Conservation (phyloP, 192 early-diverging fungal species). For the Neocallimastix lanati region DNA sequence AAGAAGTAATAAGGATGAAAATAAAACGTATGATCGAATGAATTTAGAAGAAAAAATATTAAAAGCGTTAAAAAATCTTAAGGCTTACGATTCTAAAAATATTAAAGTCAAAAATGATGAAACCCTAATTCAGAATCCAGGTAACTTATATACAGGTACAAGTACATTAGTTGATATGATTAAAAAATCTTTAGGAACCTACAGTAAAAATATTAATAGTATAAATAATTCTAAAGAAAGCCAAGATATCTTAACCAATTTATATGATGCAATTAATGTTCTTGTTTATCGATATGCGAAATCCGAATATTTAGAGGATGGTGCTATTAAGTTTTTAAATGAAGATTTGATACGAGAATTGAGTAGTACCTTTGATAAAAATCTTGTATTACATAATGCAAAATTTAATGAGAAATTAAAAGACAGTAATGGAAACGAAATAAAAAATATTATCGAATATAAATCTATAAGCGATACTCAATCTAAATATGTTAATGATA, state of each 20-base stretch:
- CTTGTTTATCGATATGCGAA: neutral
- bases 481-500: neutral
- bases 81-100: neutral
- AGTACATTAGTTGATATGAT: neutral
- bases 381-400: neutral
- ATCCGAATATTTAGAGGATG: neutral
- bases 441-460: neutral
- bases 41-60: neutral
- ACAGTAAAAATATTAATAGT: neutral
- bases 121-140: neutral
- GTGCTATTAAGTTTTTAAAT: neutral
- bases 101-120: neutral
- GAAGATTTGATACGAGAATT: neutral
- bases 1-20: no score
- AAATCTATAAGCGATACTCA: neutral
- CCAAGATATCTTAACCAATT: neutral
- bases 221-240: neutral
- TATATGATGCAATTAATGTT: neutral
- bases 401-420: neutral
- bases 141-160: neutral
- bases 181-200: neutral
- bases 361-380: neutral
- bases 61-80: neutral
- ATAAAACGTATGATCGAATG: neutral
- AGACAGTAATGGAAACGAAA: neutral